Base-by-base conservation (phyloP, 345 rosid genomes). In the Lumnitzera racemosa region DNA sequence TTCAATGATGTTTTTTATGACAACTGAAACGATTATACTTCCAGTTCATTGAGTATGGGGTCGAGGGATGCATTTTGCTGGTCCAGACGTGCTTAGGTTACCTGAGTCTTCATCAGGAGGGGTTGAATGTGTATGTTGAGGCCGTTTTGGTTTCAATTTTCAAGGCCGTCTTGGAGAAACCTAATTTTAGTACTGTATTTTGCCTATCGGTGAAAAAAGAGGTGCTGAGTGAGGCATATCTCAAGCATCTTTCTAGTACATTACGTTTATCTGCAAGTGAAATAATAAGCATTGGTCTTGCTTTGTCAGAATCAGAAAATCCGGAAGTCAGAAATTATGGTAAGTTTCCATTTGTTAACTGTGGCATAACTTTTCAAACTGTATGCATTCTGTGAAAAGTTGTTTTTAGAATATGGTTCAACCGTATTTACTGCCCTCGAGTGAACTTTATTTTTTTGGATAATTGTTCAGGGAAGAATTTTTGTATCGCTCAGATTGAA, bases 251-350 rank as follows among this genome's bases (percentile, higher is more conserved):
- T 20, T 74, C 83, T 0, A 60, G 58, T 61, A 61, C 67, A 11
- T 66, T 85, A 55, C 69, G 65, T 55, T 77, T 92, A 68, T 82
- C 98, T 0, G 46, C 74, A 46, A 63, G 79, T 55, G 94, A 92
- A 70, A 92, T 83, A 72, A 76, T 92, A 59, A 77, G 69, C 64
- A 66, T 83, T 65, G 89, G 82, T 74, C 89, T 91, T 57, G 90
- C 95, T 51, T 74, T 91, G 50, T 78, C 81, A 36, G 87, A 80
- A 58, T 80, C 84, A 36, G 92, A 83, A 52, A 72, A 67, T 62
- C 68, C 68, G 13, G 91, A 82, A 24, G 67, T 71, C 13, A 73
- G 74, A 66, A 73, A 69, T 54, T 65, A 67, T 51, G 98, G 96
- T 83, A 65, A 67, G 84, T 61, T 74, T 50, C 7, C 56, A 31